Evolutionary conservation across 805 yeast genomes (phyloP), one percentile per base, ranked within the genome.

Genomic region (Kregervanrija fluxuum): DNA sequence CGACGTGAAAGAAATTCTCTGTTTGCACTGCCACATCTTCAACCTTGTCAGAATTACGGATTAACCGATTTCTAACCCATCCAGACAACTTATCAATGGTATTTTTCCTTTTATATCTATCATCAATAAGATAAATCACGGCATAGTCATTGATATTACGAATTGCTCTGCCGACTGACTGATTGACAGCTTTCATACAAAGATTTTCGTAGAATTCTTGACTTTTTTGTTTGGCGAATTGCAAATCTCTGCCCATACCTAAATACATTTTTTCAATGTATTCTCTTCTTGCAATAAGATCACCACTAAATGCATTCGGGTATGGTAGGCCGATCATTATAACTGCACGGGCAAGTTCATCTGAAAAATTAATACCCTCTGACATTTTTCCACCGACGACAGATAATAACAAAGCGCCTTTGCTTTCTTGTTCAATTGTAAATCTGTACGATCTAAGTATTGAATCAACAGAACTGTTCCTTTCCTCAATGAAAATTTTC

Each of bases 301-400:
- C 96, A 37, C 91, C 95, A 28, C 93, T 81, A 54, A 74, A 75
- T 0, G 83, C 74, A 60, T 89, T 91, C 0, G 98, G 97, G 54
- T 75, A 91, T 2, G 98, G 97, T 35, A 91, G 60, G 0, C 97
- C 98, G 11, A 87, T 69, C 84, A 91, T 82, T 2, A 86, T 67
- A 0, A 91, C 90, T 0, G 86, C 89, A 46, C 97, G 69, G 1
- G 96, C 96, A n/a, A 91, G 65, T 35, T 82, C 79, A 56, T 89
- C 91, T 10, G 90, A 77, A 60, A 91, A 90, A 58, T 90, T 90
- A 37, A 90, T 91, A 5, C 98, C 98, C 61, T 90, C 98, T 0
- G 95, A 86, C 65, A 90, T 70, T 56, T 83, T 83, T 0, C 97
- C 98, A 1, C 96, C 96, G 12, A 91, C 95, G 1, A 91, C 95